phyloP scores from a whole-genome alignment of 495 filamentous ascomycete genomes.

The Cudoniella acicularis region DNA sequence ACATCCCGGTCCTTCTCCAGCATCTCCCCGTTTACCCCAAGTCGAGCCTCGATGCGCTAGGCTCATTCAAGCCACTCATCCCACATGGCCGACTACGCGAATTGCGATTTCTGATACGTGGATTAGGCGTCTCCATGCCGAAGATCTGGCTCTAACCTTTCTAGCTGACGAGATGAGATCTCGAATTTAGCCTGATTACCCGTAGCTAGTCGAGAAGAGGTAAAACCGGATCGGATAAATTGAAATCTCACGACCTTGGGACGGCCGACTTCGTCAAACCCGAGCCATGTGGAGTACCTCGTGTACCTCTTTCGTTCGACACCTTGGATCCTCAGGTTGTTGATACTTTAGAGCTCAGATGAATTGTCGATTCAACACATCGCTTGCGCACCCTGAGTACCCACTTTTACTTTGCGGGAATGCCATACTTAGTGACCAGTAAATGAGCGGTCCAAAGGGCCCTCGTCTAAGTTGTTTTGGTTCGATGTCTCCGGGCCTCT shows the following conservation, averaged over 20 bases:
- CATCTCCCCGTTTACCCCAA: slow-evolving; percentile 6
- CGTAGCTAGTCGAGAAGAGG: background rate
- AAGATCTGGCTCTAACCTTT: background rate
- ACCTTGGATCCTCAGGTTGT: background rate
- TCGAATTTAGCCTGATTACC: background rate
- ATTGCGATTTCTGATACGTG: background rate
- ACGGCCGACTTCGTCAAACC: background rate
- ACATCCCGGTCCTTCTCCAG: background rate
- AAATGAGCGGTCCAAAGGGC: background rate
- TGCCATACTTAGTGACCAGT: background rate
- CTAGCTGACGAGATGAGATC: slow-evolving; percentile 1
- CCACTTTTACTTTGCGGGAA: background rate
- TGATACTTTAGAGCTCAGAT: background rate
- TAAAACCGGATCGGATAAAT: background rate
- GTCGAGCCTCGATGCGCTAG: background rate
- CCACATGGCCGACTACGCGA: background rate
- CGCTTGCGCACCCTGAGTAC: background rate
- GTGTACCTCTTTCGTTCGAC: background rate
- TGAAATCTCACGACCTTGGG: background rate
- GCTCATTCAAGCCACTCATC: background rate
- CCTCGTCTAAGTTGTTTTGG: background rate
- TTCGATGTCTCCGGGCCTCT: background rate
- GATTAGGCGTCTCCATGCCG: background rate
- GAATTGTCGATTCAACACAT: background rate
- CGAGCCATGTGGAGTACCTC: background rate